Percentiles rank a stretch among this genome's conserved stretches.
These are phyloP conservation scores for Botryobasidium botryosum DNA, from an alignment of 768 basidiomycete genomes.

Conservation along the genomic window DNA sequence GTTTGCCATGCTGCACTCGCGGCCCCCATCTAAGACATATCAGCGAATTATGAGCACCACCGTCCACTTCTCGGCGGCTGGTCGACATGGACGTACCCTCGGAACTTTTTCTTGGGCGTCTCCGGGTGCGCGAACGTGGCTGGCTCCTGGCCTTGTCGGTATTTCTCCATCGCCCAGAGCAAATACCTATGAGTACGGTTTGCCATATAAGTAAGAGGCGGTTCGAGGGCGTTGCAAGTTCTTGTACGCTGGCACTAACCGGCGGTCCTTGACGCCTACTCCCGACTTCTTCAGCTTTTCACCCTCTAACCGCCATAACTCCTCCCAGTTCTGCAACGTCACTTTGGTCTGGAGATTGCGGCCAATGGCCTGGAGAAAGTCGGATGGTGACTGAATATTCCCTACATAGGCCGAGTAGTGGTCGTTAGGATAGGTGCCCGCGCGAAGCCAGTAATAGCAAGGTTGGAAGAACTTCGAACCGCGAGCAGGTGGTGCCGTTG, in stretches of 20 bases:
- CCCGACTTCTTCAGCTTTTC: conserved; percentile 46
- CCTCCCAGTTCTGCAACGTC: conserved; percentile 46
- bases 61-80: conserved; percentile 2
- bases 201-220: not conserved
- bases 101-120: conserved; percentile 55
- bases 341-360: conserved; percentile 49
- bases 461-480: no score
- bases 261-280: conserved; percentile 47
- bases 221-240: not conserved
- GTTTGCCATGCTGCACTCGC: conserved; percentile 53
- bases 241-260: conserved; percentile 28
- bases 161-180: conserved; percentile 75
- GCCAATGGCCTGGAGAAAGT: conserved; percentile 61
- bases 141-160: conserved; percentile 36
- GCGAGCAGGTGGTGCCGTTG: no score
- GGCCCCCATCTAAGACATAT: conserved; percentile 44
- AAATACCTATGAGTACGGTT: conserved; percentile 42
- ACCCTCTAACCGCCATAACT: conserved; percentile 48
- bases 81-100: conserved; percentile 40
- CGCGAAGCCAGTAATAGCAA: no score
- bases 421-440: no score
- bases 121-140: conserved; percentile 45
- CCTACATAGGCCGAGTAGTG: no score
- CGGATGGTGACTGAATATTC: no score
- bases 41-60: not conserved